phyloP scores from a whole-genome alignment of 2,329 filamentous ascomycete genomes.

The Aureobasidium leucospermi region DNA sequence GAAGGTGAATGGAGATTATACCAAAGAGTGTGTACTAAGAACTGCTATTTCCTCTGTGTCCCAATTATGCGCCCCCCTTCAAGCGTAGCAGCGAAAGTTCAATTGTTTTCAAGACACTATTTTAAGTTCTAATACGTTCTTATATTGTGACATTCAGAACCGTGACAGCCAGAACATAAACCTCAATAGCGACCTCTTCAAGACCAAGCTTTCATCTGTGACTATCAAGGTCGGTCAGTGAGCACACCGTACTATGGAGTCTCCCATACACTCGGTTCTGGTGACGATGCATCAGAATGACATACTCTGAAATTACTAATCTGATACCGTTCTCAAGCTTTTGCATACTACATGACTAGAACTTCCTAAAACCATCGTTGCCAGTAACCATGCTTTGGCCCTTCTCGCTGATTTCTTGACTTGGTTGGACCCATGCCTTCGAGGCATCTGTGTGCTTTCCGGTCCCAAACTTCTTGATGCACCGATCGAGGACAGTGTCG shows the following conservation, averaged over 20 bases:
- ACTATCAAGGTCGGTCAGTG: no score
- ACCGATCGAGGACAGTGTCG: constrained; percentile 36
- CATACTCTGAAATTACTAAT: no score
- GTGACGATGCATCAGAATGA: no score
- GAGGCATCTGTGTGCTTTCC: constrained; percentile 37
- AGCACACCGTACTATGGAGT: no score
- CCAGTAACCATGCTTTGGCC: constrained; percentile 38
- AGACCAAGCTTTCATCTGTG: no score
- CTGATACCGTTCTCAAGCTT: no score
- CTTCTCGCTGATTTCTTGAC: constrained; percentile 34
- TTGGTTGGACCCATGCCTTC: constrained; percentile 35
- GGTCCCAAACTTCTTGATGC: constrained; percentile 39
- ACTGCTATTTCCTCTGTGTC: constrained; percentile 14
- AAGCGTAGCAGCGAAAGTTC: not conserved
- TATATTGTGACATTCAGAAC: not conserved
- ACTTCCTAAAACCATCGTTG: constrained; percentile 38
- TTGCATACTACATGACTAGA: constrained; percentile 25
- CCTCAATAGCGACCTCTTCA: no score
- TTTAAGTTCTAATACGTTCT: not conserved
- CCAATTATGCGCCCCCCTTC: constrained; percentile 1
- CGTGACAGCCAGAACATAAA: no score
- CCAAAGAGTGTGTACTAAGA: constrained; percentile 14
- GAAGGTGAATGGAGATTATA: constrained; percentile 10
- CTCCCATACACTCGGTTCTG: no score
- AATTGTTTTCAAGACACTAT: not conserved